phyloP scores from a whole-genome alignment of 2,329 filamentous ascomycete genomes.

The Fusarium lyarnte region DNA sequence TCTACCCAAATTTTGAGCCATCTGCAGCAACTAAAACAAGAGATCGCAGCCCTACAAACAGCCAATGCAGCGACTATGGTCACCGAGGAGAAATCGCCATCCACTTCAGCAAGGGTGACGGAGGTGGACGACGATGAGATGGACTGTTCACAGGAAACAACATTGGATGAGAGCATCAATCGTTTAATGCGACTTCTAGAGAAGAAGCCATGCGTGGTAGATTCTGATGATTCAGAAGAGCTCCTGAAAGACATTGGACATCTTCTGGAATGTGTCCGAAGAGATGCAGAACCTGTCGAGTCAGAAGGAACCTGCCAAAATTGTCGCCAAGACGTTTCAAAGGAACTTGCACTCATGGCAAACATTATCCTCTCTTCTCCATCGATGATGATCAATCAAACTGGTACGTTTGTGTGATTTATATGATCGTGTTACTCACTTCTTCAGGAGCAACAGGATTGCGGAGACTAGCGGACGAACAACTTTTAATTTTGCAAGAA shows the following conservation, averaged over 20 bases:
- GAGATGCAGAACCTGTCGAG: accelerated
- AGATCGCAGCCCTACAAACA: accelerated
- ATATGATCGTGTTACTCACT: accelerated
- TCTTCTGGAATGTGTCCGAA: not conserved
- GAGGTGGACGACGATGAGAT: not conserved
- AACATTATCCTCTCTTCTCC: not conserved
- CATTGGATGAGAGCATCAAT: not conserved
- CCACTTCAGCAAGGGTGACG: too few relatives aligned
- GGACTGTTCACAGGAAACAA: accelerated
- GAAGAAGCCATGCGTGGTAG: not conserved
- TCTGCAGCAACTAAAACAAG: not conserved
- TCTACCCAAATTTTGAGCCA: not conserved
- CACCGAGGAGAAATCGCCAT: accelerated
- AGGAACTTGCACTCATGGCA: not conserved
- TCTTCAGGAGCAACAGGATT: accelerated
- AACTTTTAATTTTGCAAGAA: not conserved
- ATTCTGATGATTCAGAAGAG: not conserved
- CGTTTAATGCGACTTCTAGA: not conserved
- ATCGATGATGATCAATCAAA: not conserved
- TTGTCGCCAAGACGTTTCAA: accelerated
- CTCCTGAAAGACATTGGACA: not conserved
- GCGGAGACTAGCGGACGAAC: accelerated
- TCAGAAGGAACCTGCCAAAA: accelerated
- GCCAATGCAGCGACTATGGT: accelerated
- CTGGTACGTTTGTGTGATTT: accelerated